Base-by-base conservation (phyloP, 169 alveolate genomes). In the Plasmodium blacklocki region DNA sequence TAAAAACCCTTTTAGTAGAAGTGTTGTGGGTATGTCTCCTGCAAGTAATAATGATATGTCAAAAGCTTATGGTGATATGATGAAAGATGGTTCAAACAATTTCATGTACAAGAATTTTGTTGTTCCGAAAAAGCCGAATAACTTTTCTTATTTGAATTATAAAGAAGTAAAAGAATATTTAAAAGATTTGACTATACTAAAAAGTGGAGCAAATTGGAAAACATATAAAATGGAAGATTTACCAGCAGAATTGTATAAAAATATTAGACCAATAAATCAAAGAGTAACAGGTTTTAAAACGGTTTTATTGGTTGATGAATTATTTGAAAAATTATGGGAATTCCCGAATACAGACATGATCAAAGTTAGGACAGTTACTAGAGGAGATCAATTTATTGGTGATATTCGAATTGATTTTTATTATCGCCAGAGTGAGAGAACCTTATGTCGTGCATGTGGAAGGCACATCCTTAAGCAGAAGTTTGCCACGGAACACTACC, bases 371-470 rank as follows among this genome's bases (percentile, higher is more conserved):
- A 92, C 92, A n/a, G 95, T 92, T 14, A 92, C 95, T 0, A 72
- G 95, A 62, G 95, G 95, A 8, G 95, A 92, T 18, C 95, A 92
- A 56, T 92, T 92, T 73, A 92, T 92, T 26, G 95, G 95, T 3
- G 95, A 92, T 52, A 74, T 92, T 5, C 73, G 95, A 29, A 92
- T 92, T 1, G 95, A 92, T 12, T 92, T 92, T 39, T 92, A 92
- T 52, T 92, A 92, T 63, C 72, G 91, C 15, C 92, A 92, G 60
- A 92, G 94, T n/a, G 95, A 92, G 68, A 52, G 95, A 32, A 92
- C 95, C 3, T 60, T 92, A 52, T 92, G 95, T 49, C 86, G 95
- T 15, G 92, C 93, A 11, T 92, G 95, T 56, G 95, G 95, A 21
- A 75, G 93, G 18, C 95, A 92, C 60, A 92, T 92, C 11, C 68